Percentiles rank a stretch among this genome's conserved stretches.
phyloP scores from a whole-genome alignment of 2,329 filamentous ascomycete genomes.

The Aspergillus tanneri region DNA sequence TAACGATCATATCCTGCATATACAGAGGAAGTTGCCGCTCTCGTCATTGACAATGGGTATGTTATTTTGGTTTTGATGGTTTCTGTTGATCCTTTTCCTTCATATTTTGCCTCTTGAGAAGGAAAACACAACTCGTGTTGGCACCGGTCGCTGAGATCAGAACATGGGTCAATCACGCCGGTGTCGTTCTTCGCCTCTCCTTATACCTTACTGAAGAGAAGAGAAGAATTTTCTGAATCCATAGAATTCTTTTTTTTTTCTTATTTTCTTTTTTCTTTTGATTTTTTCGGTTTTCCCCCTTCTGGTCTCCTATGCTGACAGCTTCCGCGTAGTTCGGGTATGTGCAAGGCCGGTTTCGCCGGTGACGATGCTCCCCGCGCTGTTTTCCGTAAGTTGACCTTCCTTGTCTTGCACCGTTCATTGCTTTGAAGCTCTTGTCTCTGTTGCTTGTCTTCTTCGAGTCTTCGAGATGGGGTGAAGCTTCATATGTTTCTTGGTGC shows the following conservation, averaged over 20 bases:
- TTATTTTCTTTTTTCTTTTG: background rate
- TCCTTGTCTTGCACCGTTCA: conserved; percentile 24
- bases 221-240: no score
- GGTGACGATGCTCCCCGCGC: conserved; percentile 99
- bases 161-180: no score
- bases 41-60: conserved; percentile 99
- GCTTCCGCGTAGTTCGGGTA: conserved; percentile 76
- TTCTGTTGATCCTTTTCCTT: conserved; percentile 14
- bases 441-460: conserved; percentile 9
- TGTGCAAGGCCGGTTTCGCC: conserved; percentile 99
- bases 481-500: background rate
- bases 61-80: conserved; percentile 43
- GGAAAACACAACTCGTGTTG: conserved; percentile 11
- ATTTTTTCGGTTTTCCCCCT: background rate
- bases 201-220: no score
- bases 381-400: conserved; percentile 91
- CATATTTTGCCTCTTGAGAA: no score
- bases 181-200: no score
- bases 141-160: no score
- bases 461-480: background rate
- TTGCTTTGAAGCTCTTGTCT: conserved; percentile 15
- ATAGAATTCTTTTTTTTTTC: background rate
- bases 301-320: conserved; percentile 15
- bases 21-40: conserved; percentile 99
- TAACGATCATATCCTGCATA: conserved; percentile 38